Evolutionary conservation across 2,329 filamentous ascomycete species (phyloP), one percentile per base, ranked within the genome.

Genomic region (Verticillium dahliae): DNA sequence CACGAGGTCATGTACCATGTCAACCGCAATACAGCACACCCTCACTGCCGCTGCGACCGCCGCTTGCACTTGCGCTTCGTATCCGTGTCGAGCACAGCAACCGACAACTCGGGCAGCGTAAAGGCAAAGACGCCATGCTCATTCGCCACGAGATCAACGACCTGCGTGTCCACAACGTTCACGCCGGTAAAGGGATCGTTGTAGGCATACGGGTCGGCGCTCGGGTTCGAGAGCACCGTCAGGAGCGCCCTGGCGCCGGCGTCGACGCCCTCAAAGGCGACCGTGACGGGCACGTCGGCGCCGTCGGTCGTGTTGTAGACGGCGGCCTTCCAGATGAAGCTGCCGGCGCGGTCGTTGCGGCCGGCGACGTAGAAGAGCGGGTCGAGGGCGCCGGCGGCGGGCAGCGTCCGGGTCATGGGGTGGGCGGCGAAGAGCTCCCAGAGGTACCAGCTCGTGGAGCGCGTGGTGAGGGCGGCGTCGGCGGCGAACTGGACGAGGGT

Each of bases 351-450:
- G 38, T 77, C 70, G 62, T 79, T 78, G 65, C 69, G 75, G 1
- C 81, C 81, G 1, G 80, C 76, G 3, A 83, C 81, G 66, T 78
- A 83, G 70, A 77, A 85, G 0, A 80, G 70, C 0, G 81, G 81
- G 11, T 74, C 73, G 59, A 81, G 77, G 6, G 75, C 68, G 7
- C 72, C 70, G 2, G 72, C 72, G 1, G 77, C 74, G 0, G 80
- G 79, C 0, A 83, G 75, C 1, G 80, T 82, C 60, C 78, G 71
- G 3, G 76, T 77, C 64, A 83, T 72, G 50, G 74, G 73, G 65
- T 80, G 75, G 3, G 72, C 75, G 4, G 78, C 78, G 58, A 84
- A 75, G 15, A 84, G 76, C 27, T 78, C 72, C 78, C 80, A 82
- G 6, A 80, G 71, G 63, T 79, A 77, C 75, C 79, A 83, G 56